Evolutionary conservation across 345 rosid genomes (phyloP).

Genomic region (Populus simonii): DNA sequence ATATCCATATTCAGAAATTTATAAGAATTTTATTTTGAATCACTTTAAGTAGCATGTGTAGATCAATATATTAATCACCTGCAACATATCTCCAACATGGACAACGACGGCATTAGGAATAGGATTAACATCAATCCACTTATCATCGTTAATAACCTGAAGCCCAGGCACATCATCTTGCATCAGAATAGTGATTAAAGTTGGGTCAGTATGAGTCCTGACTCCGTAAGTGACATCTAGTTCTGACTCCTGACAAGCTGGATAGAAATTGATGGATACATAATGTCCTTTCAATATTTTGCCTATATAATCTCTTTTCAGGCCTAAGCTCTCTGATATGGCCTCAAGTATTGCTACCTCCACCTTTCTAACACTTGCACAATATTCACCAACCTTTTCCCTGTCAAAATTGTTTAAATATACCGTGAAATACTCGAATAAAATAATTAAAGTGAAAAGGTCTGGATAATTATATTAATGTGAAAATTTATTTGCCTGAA

Average conservation of each 20-base stretch:
- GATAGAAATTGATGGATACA: not conserved
- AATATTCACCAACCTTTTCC: not conserved
- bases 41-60: too few relatives aligned
- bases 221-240: not conserved
- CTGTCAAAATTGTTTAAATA: not conserved
- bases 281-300: not conserved
- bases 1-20: too few relatives aligned
- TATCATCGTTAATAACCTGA: not conserved
- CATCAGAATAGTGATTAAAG: not conserved
- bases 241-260: not conserved
- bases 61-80: not conserved
- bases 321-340: not conserved
- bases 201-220: not conserved
- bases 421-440: too few relatives aligned
- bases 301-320: not conserved
- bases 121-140: not conserved
- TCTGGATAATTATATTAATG: not conserved
- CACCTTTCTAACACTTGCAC: not conserved
- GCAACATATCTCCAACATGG: not conserved
- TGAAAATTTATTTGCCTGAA: not conserved
- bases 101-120: not conserved
- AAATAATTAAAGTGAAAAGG: not conserved
- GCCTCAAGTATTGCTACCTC: not conserved
- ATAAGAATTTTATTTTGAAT: too few relatives aligned
- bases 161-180: constrained; percentile 1